Evolutionary conservation across 1,284 basidiomycete species (phyloP).

Genomic region (Afroboletus lepidellus): DNA sequence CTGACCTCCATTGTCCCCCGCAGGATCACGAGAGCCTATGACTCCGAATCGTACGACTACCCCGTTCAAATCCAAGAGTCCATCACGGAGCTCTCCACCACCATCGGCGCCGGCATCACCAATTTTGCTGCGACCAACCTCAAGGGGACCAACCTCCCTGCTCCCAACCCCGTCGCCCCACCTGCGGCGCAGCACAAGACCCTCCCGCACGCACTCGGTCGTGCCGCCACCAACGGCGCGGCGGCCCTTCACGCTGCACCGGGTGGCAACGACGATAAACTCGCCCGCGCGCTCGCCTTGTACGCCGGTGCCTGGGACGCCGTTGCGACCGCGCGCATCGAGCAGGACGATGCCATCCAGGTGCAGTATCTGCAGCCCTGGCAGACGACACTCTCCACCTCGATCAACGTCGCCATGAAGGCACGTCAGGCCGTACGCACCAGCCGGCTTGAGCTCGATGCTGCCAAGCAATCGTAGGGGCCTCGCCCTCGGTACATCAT

Average conservation of each 20-base stretch:
- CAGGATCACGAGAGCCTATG: conserved; percentile 85
- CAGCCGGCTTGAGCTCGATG: conserved; percentile 77
- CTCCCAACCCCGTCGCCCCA: conserved; percentile 62
- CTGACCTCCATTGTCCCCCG: background rate
- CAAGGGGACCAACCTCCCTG: conserved; percentile 85
- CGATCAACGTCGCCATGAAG: conserved; percentile 86
- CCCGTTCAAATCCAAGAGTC: conserved; percentile 77
- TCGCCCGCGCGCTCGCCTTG: conserved; percentile 74
- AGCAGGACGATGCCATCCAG: conserved; percentile 79
- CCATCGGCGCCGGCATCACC: conserved; percentile 77
- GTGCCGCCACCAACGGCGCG: conserved; percentile 76
- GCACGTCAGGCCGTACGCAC: conserved; percentile 85
- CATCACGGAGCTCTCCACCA: conserved; percentile 66
- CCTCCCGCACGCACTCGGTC: conserved; percentile 88
- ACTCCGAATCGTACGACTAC: conserved; percentile 88
- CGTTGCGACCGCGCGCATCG: conserved; percentile 80
- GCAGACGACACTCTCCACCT: conserved; percentile 82
- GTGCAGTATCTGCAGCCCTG: conserved; percentile 86
- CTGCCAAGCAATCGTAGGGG: conserved; percentile 62
- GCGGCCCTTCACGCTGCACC: conserved; percentile 49
- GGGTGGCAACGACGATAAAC: conserved; percentile 56
- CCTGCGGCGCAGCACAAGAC: conserved; percentile 80
- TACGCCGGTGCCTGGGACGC: conserved; percentile 88
- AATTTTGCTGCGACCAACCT: conserved; percentile 88
- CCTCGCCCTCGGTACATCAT: background rate